Evolutionary conservation across 2,329 filamentous ascomycete species (phyloP), one percentile per base, ranked within the genome.

Genomic region (Penicillium sp.): DNA sequence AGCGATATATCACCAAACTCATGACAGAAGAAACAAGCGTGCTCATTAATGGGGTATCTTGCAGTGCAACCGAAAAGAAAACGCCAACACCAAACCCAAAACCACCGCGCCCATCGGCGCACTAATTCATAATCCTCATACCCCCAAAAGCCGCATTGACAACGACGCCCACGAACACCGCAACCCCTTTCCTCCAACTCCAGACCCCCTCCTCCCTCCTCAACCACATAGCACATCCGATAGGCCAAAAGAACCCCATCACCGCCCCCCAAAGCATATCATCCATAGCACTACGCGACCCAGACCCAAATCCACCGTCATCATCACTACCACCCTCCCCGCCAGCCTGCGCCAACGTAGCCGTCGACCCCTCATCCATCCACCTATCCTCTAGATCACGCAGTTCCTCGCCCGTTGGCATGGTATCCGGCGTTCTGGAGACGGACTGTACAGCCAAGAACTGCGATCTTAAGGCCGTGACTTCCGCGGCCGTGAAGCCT

Each of bases 211-310:
- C 89, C 70, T 96, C 90, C 53, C 92, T 80, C 58, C 92, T 81
- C 44, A 95, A 76, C 90, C 92, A 96, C 46, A 87, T 85, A 50
- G 92, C 76, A 63, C 89, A 91, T 0, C 90, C 92, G 9, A 97
- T 72, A 4, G 94, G 94, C 84, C 92, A 97, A 69, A 99, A 88
- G 77, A 97, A 99, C 0, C 94, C 94, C 64, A 94, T 89, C 53
- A 95, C 76, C 70, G 94, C 90, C 4, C 92, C 94, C 74, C 87
- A 89, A 52, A 97, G 79, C 76, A 96, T 83, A 64, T 95, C 87
- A 65, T 97, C 92, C 40, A 96, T 76, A 10, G 88, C 81, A 0
- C 82, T 85, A 42, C 62, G 57, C 45, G 66, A 71, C 2, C 64
- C 65, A 28, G 66, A 51, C n/a, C 70, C 69, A 50, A 72, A 63